These are phyloP conservation scores for Neoscytalidium dimidiatum DNA, from an alignment of 2,329 filamentous ascomycete genomes.

Conservation along the genomic window DNA sequence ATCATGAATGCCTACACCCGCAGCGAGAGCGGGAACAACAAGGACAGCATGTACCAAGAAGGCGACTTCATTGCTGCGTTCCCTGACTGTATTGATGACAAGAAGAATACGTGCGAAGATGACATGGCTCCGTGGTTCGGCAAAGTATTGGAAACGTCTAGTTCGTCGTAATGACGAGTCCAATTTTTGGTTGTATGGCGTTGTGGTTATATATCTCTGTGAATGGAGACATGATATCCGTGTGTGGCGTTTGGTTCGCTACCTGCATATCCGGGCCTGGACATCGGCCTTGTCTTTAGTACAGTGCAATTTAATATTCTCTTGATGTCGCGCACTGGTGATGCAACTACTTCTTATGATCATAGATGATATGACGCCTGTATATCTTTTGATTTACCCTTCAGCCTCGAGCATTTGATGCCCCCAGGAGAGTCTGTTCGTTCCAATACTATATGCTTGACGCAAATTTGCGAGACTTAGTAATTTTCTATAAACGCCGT, in stretches of 20 bases:
- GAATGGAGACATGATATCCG: conserved; percentile 10
- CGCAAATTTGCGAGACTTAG: too few species aligned
- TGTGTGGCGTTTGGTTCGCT: conserved; percentile 10
- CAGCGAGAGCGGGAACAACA: conserved; percentile 39
- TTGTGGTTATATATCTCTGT: conserved; percentile 16
- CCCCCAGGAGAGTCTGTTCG: too few species aligned
- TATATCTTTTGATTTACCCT: too few species aligned
- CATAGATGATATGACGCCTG: too few species aligned
- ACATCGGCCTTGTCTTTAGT: neutral
- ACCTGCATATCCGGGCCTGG: neutral
- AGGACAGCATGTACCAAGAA: conserved; percentile 67
- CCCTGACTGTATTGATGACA: conserved; percentile 64
- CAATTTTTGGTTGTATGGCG: neutral
- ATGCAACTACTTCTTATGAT: neutral
- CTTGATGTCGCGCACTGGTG: neutral
- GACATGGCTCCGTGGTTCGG: conserved; percentile 63
- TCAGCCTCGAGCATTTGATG: too few species aligned
- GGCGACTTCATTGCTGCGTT: conserved; percentile 86
- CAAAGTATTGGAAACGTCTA: conserved; percentile 32
- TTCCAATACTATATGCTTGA: too few species aligned
- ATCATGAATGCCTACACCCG: conserved; percentile 74
- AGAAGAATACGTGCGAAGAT: conserved; percentile 64
- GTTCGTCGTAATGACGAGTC: neutral
- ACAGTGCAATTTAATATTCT: neutral
- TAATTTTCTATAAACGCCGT: too few species aligned